phyloP scores from a whole-genome alignment of 2,329 filamentous ascomycete species.

The Chaetomiaceae sp. region DNA sequence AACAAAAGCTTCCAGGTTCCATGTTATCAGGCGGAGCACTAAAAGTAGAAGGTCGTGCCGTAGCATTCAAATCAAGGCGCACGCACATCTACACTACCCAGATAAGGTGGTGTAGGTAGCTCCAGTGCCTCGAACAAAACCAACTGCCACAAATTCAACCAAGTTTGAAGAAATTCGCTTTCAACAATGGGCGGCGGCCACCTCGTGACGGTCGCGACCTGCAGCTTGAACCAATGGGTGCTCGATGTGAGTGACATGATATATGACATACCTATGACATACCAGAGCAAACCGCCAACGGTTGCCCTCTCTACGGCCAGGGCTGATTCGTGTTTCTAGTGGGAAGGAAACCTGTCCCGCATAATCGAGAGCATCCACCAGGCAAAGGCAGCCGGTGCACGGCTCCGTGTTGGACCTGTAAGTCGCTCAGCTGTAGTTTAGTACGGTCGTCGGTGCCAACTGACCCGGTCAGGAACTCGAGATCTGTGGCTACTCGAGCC shows the following conservation, averaged over 20 bases:
- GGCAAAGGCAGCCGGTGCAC: conserved; percentile 61
- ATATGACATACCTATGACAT: too few relatives aligned
- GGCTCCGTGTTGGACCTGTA: conserved; percentile 54
- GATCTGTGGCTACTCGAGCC: conserved; percentile 57
- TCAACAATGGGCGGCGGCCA: conserved; percentile 20
- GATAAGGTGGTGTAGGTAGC: too few relatives aligned
- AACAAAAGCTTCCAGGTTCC: too few relatives aligned
- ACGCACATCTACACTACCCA: too few relatives aligned
- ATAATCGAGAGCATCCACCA: conserved; percentile 55
- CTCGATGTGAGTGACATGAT: conserved; percentile 15
- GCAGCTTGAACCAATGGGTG: conserved; percentile 35
- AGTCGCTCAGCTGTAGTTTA: too few relatives aligned
- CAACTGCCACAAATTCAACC: too few relatives aligned
- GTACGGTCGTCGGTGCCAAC: not conserved
- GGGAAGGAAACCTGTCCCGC: conserved; percentile 54
- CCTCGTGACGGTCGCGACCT: conserved; percentile 32
- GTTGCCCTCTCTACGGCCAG: not conserved
- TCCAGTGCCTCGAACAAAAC: too few relatives aligned
- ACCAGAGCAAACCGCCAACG: too few relatives aligned
- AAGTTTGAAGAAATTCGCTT: too few relatives aligned
- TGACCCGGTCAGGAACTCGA: conserved; percentile 40
- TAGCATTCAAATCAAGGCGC: too few relatives aligned
- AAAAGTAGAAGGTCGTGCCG: too few relatives aligned
- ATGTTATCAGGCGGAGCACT: too few relatives aligned
- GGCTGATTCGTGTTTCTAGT: conserved; percentile 10